phyloP scores from a whole-genome alignment of 139 green algal genomes.

The Tetradesmus obliquus region DNA sequence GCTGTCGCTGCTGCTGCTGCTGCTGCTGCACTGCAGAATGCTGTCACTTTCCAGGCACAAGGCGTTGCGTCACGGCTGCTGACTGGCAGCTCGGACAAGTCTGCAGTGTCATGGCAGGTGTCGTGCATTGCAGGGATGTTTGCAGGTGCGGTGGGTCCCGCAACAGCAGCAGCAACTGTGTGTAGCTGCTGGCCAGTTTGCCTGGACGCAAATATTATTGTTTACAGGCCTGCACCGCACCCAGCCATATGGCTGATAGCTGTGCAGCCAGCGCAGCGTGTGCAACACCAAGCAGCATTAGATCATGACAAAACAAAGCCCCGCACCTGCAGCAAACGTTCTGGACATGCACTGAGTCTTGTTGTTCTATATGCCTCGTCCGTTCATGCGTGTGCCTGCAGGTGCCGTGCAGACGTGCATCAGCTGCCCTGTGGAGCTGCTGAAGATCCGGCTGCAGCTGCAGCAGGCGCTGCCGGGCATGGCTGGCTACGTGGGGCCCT shows the following conservation, averaged over 20 bases:
- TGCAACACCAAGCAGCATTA: too few species aligned
- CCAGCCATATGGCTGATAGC: too few species aligned
- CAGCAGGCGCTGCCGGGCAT: constrained; percentile 61
- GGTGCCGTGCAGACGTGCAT: constrained; percentile 43
- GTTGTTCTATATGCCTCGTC: too few species aligned
- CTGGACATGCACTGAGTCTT: too few species aligned
- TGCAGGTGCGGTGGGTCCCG: constrained; percentile 47
- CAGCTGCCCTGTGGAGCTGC: constrained; percentile 72
- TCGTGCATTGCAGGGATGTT: constrained; percentile 46
- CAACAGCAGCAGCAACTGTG: constrained; percentile 36
- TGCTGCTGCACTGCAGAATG: too few species aligned
- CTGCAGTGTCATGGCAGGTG: constrained; percentile 2
- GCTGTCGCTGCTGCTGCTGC: too few species aligned
- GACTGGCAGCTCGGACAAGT: not conserved
- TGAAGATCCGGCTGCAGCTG: constrained; percentile 84
- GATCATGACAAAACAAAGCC: too few species aligned
- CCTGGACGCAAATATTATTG: too few species aligned
- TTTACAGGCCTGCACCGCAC: too few species aligned
- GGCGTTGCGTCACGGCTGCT: constrained; percentile 36
- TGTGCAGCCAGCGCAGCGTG: not conserved
- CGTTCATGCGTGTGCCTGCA: not conserved
- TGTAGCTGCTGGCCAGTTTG: too few species aligned
- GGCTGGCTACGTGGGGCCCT: constrained; percentile 64
- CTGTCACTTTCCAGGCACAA: constrained; percentile 71
- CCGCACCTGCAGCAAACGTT: too few species aligned